Conservation (phyloP, 495 filamentous ascomycete genomes). For the Penicillium atrosanguineum region DNA sequence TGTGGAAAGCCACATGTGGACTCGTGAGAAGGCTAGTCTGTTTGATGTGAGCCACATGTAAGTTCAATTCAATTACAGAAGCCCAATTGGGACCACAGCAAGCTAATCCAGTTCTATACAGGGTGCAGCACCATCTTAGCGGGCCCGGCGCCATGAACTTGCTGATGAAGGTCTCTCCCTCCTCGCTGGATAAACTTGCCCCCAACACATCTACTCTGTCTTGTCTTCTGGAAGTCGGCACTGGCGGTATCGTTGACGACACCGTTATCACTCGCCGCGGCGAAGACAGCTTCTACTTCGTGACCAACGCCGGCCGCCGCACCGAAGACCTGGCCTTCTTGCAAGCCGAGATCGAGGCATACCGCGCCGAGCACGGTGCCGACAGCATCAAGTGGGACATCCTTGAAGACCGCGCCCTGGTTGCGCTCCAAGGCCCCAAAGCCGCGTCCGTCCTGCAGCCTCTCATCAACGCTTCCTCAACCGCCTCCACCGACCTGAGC, state of each 20-base stretch:
- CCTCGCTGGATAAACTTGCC: constrained; percentile 54
- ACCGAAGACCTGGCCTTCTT: constrained; percentile 83
- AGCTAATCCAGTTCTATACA: constrained; percentile 24
- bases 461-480: constrained; percentile 42
- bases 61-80: constrained; percentile 10
- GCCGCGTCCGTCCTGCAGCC: constrained; percentile 63
- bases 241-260: constrained; percentile 92
- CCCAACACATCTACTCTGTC: constrained; percentile 72
- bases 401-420: constrained; percentile 60
- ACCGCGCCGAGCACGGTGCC: constrained; percentile 44
- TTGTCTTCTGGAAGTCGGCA: constrained; percentile 70
- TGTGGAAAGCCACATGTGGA: constrained; percentile 80
- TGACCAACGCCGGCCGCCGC: constrained; percentile 92
- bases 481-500: constrained; percentile 54
- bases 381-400: constrained; percentile 67
- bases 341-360: constrained; percentile 55
- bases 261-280: constrained; percentile 77
- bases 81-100: background rate
- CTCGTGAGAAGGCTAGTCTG: constrained; percentile 77
- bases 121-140: constrained; percentile 68
- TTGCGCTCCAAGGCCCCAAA: constrained; percentile 87
- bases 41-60: constrained; percentile 76
- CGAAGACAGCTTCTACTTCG: constrained; percentile 76
- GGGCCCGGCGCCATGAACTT: constrained; percentile 77
- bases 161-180: constrained; percentile 77